Percentiles rank a stretch among this genome's conserved stretches.
phyloP scores from a whole-genome alignment of 371 early-diverging fungal species.

The Cokeromyces recurvatus region DNA sequence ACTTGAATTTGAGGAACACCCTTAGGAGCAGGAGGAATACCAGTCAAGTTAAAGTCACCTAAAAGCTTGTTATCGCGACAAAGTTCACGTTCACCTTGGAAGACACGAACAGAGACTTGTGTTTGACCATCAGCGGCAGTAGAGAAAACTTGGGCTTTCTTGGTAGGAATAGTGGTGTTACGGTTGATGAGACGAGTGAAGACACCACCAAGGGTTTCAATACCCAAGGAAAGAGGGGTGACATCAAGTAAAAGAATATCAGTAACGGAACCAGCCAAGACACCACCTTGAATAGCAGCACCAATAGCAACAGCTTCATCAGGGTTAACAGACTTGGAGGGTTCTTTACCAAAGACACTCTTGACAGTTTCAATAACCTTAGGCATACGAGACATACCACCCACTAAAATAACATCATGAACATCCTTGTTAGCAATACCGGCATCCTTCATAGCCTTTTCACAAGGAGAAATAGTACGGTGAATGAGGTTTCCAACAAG shows the following conservation, averaged over 20 bases:
- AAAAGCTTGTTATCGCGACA: slow-evolving; percentile 93
- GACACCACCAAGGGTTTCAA: slow-evolving; percentile 92
- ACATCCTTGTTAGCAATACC: slow-evolving; percentile 71
- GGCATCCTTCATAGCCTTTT: slow-evolving; percentile 94
- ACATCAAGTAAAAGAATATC: slow-evolving; percentile 94
- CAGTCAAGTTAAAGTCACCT: slow-evolving; percentile 88
- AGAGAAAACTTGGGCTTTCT: slow-evolving; percentile 95
- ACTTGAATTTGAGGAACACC: slow-evolving; percentile 86
- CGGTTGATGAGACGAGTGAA: slow-evolving; percentile 92
- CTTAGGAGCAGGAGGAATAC: slow-evolving; percentile 76
- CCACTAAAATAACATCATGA: slow-evolving; percentile 95
- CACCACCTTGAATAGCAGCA: slow-evolving; percentile 92
- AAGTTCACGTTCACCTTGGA: slow-evolving; percentile 96
- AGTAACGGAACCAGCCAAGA: slow-evolving; percentile 84
- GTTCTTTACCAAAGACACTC: slow-evolving; percentile 80
- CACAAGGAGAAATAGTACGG: slow-evolving; percentile 88
- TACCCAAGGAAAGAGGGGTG: slow-evolving; percentile 94
- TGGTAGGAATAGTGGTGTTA: slow-evolving; percentile 98
- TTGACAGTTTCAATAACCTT: slow-evolving; percentile 91
- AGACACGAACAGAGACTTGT: slow-evolving; percentile 93
- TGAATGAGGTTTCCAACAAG: slow-evolving; percentile 76
- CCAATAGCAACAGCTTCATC: slow-evolving; percentile 98
- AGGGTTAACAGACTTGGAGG: slow-evolving; percentile 89
- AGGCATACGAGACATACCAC: slow-evolving; percentile 98
- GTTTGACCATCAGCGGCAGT: slow-evolving; percentile 98